Base-by-base conservation (phyloP, 257 asterid species). In the Fraxinus americana region DNA sequence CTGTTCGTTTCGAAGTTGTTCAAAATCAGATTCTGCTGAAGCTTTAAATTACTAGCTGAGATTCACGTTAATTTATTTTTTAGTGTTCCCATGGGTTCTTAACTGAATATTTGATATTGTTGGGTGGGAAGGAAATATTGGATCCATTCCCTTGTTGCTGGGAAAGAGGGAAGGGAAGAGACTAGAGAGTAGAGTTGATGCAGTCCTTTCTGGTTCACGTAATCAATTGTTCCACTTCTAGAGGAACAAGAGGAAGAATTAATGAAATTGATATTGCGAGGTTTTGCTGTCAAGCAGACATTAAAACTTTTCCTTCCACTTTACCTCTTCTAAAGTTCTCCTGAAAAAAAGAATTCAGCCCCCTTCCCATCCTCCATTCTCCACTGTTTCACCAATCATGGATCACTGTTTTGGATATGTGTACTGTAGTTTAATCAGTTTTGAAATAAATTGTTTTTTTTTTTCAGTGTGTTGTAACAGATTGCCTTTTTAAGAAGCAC, bases 171-270 rank as follows among this genome's bases (percentile, higher is more conserved):
- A 59, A 50, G 32, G 48, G 35, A 21, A 63, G 63, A 66, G 39
- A 71, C 21, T 13, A 19, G 74, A 12, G 48, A 39, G 67, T 57
- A 54, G 59, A 19, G 38, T 38, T 65, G 54, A 36, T 72, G 71
- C 52, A 67, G 23, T 68, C 73, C 63, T 54, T 70, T 38, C 50
- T 74, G 75, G 50, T 57, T 77, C 57, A 36, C 48, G 65, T 13
- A 32, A 65, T 23, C 17, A 35, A 34, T 71, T 27, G 65, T 35
- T 59, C 32, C 69, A 50, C 66, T 39, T 35, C 50, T 48, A 61
- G 66, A 70, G 71, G 65, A 54, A 19, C 11, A 54, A 19, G 27
- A n/a, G 65, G 65, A 54, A n/a, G 27, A 54, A 19, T 6, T 54
- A 19, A 2, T 54, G 12, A 54, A 50, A 7, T n/a, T 59, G 29